Conservation (phyloP, 768 basidiomycete genomes). For the Hericium erinaceus region DNA sequence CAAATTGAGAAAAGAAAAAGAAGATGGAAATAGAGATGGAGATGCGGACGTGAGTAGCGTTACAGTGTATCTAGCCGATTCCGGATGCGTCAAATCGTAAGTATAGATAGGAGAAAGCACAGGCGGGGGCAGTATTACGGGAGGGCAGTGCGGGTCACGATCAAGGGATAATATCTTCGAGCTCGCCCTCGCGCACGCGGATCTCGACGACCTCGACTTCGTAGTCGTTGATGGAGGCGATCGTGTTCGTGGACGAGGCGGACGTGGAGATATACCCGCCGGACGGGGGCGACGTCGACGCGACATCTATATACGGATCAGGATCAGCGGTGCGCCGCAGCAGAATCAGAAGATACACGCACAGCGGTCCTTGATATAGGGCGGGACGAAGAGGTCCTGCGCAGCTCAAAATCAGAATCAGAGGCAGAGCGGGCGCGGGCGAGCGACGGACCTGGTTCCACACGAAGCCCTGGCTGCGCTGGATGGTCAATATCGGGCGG, state of each 20-base stretch:
- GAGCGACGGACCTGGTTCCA: constrained; percentile 69
- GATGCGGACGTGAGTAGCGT: not conserved
- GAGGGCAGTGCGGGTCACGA: not conserved
- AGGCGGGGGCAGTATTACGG: too few species aligned
- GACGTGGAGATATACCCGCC: constrained; percentile 58
- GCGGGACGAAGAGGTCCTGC: constrained; percentile 79
- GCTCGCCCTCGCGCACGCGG: constrained; percentile 69
- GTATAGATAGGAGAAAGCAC: constrained; percentile 2
- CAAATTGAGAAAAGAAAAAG: too few species aligned
- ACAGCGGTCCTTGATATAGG: constrained; percentile 89
- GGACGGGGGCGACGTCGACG: constrained; percentile 74
- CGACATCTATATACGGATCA: constrained; percentile 44
- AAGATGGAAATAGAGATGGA: too few species aligned
- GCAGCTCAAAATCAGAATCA: not conserved
- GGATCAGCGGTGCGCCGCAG: constrained; percentile 15
- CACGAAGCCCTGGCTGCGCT: constrained; percentile 80
- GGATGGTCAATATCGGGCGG: constrained; percentile 79
- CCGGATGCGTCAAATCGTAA: not conserved
- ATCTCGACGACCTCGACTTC: constrained; percentile 87
- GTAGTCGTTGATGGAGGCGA: constrained; percentile 51
- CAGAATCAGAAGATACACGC: constrained; percentile 27
- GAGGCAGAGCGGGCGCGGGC: not conserved
- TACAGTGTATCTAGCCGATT: too few species aligned
- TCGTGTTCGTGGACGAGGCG: constrained; percentile 54
- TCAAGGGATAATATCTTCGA: constrained; percentile 66